These are phyloP conservation scores for Neurospora terricola DNA, from an alignment of 495 filamentous ascomycete species.

Conservation along the genomic window DNA sequence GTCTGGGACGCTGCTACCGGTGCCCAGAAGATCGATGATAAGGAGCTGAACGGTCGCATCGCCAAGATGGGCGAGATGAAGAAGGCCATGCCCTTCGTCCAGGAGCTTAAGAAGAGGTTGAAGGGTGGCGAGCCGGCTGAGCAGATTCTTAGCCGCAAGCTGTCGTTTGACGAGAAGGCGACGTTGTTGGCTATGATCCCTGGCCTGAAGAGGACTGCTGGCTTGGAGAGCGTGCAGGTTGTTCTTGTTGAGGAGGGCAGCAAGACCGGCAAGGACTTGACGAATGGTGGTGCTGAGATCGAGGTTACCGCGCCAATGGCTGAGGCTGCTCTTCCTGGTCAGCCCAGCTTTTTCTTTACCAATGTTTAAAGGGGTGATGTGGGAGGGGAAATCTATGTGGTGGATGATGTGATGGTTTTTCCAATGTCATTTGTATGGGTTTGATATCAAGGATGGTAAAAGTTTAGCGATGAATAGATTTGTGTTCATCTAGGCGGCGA, in stretches of 20 bases:
- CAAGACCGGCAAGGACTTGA: slow-evolving; percentile 48
- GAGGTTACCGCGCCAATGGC: slow-evolving; percentile 47
- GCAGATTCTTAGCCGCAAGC: slow-evolving; percentile 66
- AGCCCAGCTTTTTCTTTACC: slow-evolving; percentile 66
- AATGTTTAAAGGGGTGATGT: slow-evolving; percentile 41
- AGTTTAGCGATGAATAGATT: not conserved
- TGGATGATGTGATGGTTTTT: not conserved
- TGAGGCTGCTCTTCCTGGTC: slow-evolving; percentile 66
- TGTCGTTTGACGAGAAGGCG: slow-evolving; percentile 75
- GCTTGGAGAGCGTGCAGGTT: slow-evolving; percentile 52
- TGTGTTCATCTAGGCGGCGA: not conserved
- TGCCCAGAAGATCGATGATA: slow-evolving; percentile 56
- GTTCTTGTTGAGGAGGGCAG: slow-evolving; percentile 60
- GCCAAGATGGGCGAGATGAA: slow-evolving; percentile 81
- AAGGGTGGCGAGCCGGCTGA: slow-evolving; percentile 46
- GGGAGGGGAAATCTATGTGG: not conserved
- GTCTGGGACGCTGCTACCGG: slow-evolving; percentile 32
- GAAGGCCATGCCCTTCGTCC: slow-evolving; percentile 96
- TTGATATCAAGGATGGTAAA: not conserved
- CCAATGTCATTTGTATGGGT: not conserved
- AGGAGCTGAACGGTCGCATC: slow-evolving; percentile 62
- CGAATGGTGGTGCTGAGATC: slow-evolving; percentile 40
- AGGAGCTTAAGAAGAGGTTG: slow-evolving; percentile 73
- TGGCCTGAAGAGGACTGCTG: slow-evolving; percentile 49
- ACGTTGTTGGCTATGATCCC: slow-evolving; percentile 44